phyloP scores from a whole-genome alignment of 2,329 filamentous ascomycete species.

The Rhytidhysteron rufulum region DNA sequence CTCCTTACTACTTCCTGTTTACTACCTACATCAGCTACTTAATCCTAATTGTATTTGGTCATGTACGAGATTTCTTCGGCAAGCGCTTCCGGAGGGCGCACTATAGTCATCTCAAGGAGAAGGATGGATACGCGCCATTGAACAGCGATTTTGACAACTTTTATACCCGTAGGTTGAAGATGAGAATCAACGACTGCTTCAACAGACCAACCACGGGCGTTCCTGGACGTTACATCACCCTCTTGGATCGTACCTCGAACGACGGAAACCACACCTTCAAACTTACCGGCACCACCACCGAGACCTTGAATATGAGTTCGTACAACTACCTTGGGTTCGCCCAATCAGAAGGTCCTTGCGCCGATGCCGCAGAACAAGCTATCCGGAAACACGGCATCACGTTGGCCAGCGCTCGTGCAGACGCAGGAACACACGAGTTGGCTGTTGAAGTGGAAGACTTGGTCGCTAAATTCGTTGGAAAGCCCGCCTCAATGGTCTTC shows the following conservation, averaged over 20 bases:
- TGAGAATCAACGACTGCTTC: constrained; percentile 96
- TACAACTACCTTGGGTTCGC: constrained; percentile 99
- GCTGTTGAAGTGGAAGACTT: constrained; percentile 85
- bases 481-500: constrained; percentile 92
- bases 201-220: constrained; percentile 89
- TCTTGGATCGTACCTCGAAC: constrained; percentile 84
- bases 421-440: constrained; percentile 83
- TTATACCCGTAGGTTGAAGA: constrained; percentile 87
- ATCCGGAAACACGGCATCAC: constrained; percentile 83
- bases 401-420: constrained; percentile 74
- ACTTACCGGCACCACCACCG: constrained; percentile 83
- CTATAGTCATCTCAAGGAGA: constrained; percentile 77
- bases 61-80: constrained; percentile 95
- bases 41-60: constrained; percentile 90
- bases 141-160: constrained; percentile 99
- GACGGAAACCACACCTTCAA: constrained; percentile 91
- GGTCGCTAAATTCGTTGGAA: constrained; percentile 88
- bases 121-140: constrained; percentile 87
- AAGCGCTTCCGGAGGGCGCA: constrained; percentile 87
- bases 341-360: constrained; percentile 94
- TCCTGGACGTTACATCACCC: constrained; percentile 86
- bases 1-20: constrained; percentile 92
- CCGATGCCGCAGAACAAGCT: constrained; percentile 83
- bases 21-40: constrained; percentile 99
- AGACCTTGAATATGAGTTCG: constrained; percentile 97